Percentiles rank a stretch among this genome's conserved stretches.
Conservation (phyloP, 768 basidiomycete genomes). For the Fistulinella prunicolor region DNA sequence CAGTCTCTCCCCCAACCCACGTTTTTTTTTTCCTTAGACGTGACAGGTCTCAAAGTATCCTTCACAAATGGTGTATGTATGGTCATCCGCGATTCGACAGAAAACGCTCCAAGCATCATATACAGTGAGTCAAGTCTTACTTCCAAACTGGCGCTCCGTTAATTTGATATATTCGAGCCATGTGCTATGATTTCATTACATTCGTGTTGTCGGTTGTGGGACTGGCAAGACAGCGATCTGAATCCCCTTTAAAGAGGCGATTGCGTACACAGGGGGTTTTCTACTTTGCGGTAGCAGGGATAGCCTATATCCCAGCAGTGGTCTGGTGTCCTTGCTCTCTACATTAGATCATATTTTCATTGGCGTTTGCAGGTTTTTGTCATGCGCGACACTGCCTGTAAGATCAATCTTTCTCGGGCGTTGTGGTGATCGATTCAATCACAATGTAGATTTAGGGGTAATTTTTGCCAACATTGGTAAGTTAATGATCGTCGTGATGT, state of each 20-base stretch:
- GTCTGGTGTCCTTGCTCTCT: no score
- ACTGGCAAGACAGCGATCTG: slow-evolving; percentile 10
- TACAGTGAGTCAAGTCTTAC: slow-evolving; percentile 15
- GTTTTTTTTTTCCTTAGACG: slow-evolving; percentile 3
- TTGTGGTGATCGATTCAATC: background rate
- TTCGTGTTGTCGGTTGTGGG: slow-evolving; percentile 14
- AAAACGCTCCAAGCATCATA: slow-evolving; percentile 2
- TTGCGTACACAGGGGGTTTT: slow-evolving; percentile 15
- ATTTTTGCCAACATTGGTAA: slow-evolving; percentile 9
- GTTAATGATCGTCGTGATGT: background rate
- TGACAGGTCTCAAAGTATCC: background rate
- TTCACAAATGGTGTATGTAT: slow-evolving; percentile 1
- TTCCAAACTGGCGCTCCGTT: background rate
- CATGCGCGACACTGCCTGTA: no score
- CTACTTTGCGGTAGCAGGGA: slow-evolving; percentile 15
- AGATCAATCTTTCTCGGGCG: no score
- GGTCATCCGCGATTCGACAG: background rate
- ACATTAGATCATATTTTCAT: no score
- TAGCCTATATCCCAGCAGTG: slow-evolving; percentile 11
- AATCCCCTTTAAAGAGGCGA: slow-evolving; percentile 10
- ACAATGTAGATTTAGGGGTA: slow-evolving; percentile 5
- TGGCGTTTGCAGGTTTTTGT: no score
- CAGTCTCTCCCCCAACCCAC: background rate
- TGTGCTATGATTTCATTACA: slow-evolving; percentile 20
- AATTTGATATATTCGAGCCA: slow-evolving; percentile 5